Conservation (phyloP, 1,139 yeast genomes). For the Kodamaea ohmeri region DNA sequence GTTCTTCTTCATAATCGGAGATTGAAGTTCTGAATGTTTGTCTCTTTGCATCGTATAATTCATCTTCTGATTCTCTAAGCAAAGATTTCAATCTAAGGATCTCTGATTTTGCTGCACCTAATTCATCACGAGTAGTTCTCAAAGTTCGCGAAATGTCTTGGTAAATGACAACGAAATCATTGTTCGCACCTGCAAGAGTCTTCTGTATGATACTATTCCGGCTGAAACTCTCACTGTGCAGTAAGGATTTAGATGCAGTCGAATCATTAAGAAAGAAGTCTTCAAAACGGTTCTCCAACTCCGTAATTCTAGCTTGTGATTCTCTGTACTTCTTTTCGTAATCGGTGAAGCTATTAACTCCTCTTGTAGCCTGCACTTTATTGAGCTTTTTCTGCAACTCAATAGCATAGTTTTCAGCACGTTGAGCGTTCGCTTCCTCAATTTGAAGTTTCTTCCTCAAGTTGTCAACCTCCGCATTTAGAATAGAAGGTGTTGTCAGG, state of each 20-base stretch:
- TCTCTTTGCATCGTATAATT: conserved; percentile 40
- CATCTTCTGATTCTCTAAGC: conserved; percentile 47
- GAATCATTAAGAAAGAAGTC: conserved; percentile 20
- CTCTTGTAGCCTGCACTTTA: conserved; percentile 42
- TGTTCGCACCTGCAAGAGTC: conserved; percentile 32
- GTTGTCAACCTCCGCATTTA: conserved; percentile 35
- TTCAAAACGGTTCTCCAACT: conserved; percentile 34
- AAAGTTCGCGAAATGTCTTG: conserved; percentile 56
- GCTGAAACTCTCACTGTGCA: conserved; percentile 40
- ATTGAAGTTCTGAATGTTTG: conserved; percentile 35
- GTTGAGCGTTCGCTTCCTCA: conserved; percentile 41
- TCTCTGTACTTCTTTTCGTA: conserved; percentile 40
- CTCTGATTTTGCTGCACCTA: conserved; percentile 49
- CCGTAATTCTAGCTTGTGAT: conserved; percentile 34
- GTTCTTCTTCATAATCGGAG: conserved; percentile 40
- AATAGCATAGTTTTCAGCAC: conserved; percentile 48
- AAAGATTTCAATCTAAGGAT: conserved; percentile 51
- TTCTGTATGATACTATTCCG: conserved; percentile 31
- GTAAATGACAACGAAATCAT: conserved; percentile 51
- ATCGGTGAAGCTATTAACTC: conserved; percentile 28
- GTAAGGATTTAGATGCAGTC: conserved; percentile 15
- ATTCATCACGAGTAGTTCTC: conserved; percentile 48
- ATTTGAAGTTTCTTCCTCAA: conserved; percentile 38
- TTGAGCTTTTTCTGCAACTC: conserved; percentile 47
- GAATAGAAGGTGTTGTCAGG: conserved; percentile 20